Evolutionary conservation across 768 basidiomycete genomes (phyloP), one percentile per base, ranked within the genome.

Genomic region (Mycena polygramma): DNA sequence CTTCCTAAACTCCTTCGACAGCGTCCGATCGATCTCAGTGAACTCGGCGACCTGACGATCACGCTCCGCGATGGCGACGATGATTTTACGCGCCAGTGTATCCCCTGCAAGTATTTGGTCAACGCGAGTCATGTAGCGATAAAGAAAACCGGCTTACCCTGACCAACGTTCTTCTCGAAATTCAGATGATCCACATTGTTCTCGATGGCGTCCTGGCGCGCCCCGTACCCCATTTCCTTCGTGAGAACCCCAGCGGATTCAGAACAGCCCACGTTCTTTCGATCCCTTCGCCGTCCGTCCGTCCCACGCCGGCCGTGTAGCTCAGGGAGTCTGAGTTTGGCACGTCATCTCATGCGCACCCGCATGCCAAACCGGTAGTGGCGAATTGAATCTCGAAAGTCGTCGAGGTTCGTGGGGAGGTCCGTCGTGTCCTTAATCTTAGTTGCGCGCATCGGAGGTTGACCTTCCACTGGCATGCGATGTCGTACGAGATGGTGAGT

Each of bases 241-340:
- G 79, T 82, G 36, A 76, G 13, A 66, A 65, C 0, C 77, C 73
- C 0, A 68, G 66, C 0, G 69, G 59, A 57, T 83, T 81, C 4
- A 76, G 55, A 0, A 51, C 67, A 0, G 78, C 35, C 83, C 83
- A 83, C 0, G 61, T 69, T 0, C 75, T 66, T 48, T 84, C 81
- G 0, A 68, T 35, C 0, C 48, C 70, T 43, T 69, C 66, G 10
- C 68, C 71, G 45, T 73, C 68, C 1, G 58, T 69, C 37, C 58
- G 70, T 2, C 70, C 73, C 0, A 62, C 62, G 8, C 75, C 71
- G 6, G 59, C 37, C 35, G 54, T 63, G 43, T 54, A 63, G 17
- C 63, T 63, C 13, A 63, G 30, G 43, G 52, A 54, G 26, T 63
- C 7, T 43, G 10, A 14, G 54, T 46, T n/a, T 54, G 39, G 41